Percentiles rank a stretch among this genome's conserved stretches.
Evolutionary conservation across 2,329 filamentous ascomycete species (phyloP).

Genomic region (Taxawa tesnikishii): DNA sequence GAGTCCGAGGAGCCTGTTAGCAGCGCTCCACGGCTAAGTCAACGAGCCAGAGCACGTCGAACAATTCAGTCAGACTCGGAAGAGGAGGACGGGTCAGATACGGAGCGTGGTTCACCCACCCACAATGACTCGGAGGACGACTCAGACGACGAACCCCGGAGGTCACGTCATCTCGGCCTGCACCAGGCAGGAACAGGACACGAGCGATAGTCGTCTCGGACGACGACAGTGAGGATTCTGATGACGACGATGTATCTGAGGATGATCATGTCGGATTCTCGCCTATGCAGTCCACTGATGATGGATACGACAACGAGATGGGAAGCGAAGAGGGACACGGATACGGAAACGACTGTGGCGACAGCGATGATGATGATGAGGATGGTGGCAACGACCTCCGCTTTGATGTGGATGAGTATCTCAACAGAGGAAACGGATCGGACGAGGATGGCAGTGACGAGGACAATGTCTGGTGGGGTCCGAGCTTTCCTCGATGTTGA

Average conservation of each 20-base stretch:
- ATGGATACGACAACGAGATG: not conserved
- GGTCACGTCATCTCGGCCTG: not conserved
- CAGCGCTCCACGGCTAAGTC: not conserved
- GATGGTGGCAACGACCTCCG: not conserved
- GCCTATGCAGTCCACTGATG: conserved; percentile 8
- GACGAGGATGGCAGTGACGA: not conserved
- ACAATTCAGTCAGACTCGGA: conserved; percentile 3
- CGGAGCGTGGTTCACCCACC: not conserved
- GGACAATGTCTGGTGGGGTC: not conserved
- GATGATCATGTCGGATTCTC: conserved; percentile 8
- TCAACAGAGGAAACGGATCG: not conserved
- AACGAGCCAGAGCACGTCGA: not conserved
- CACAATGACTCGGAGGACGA: not conserved
- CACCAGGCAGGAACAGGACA: not conserved
- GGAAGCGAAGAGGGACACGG: conserved; percentile 1
- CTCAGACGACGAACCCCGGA: not conserved
- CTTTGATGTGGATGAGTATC: not conserved
- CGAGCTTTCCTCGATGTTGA: too few species aligned
- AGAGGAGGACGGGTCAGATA: not conserved
- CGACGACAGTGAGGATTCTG: conserved; percentile 1
- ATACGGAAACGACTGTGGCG: not conserved
- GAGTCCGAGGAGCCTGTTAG: not conserved
- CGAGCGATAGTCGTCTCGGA: not conserved
- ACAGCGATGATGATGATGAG: not conserved
- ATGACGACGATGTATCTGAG: conserved; percentile 4